Conservation (phyloP, 2,329 filamentous ascomycete genomes). For the Fusarium sororula region DNA sequence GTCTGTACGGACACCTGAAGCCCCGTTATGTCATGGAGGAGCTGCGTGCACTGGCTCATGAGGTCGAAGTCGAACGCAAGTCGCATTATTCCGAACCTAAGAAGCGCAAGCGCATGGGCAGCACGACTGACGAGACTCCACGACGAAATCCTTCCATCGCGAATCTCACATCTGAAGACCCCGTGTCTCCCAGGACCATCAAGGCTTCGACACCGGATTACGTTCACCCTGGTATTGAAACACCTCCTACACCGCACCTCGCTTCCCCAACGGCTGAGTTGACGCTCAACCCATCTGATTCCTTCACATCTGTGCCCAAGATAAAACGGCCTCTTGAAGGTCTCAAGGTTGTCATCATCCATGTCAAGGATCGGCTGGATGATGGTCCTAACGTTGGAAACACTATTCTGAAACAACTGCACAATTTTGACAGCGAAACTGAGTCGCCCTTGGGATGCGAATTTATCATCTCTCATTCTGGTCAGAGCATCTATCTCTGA, state of each 20-base stretch:
- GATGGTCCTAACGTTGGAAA: constrained; percentile 74
- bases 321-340: constrained; percentile 69
- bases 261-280: constrained; percentile 60
- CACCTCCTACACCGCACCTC: constrained; percentile 57
- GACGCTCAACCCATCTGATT: constrained; percentile 51
- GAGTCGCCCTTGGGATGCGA: constrained; percentile 77
- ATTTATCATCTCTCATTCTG: constrained; percentile 76
- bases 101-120: constrained; percentile 71
- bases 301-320: constrained; percentile 31
- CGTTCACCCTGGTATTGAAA: constrained; percentile 41
- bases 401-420: constrained; percentile 75
- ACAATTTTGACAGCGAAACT: constrained; percentile 72
- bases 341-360: constrained; percentile 86
- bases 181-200: constrained; percentile 62
- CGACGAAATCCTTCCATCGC: constrained; percentile 36
- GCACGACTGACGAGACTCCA: constrained; percentile 34
- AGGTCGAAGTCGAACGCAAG: constrained; percentile 67
- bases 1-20: constrained; percentile 88
- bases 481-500: constrained; percentile 66
- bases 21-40: constrained; percentile 86
- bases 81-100: constrained; percentile 54
- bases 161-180: constrained; percentile 50
- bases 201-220: constrained; percentile 38
- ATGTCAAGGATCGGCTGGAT: constrained; percentile 86
- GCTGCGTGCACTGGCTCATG: constrained; percentile 73